Evolutionary conservation across 108 stramenopile species (phyloP), one percentile per base, ranked within the genome.

Genomic region (Fragilaria radians): DNA sequence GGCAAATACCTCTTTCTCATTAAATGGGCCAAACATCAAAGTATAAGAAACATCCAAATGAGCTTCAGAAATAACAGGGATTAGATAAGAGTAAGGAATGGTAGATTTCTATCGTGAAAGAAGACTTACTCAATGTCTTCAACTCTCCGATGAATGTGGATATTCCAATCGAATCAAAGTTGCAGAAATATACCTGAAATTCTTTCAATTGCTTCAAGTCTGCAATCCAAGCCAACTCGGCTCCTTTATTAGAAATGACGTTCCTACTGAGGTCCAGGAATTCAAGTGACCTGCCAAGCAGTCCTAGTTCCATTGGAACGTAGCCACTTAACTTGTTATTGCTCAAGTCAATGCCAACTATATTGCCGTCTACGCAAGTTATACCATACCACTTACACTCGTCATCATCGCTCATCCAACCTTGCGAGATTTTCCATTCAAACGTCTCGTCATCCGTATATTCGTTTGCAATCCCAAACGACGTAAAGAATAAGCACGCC

Each of bases 371-470:
- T 4, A 31, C 23, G 47, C 73, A 74, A 21, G 29, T 47, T 32
- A 74, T 55, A 29, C 73, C 73, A 56, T 28, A 60, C 73, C 73
- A 74, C 1, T n/a, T 29, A 27, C 73, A 74, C 46, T 74, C 68
- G 26, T 64, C 21, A 5, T 29, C 28, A 1, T 32, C 21, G 3
- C 64, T 61, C 17, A 70, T 32, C 73, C 73, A 74, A 2, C 33
- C 33, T 2, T 2, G 4, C 14, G 25, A 19, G 9, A 23, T 32
- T 19, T 34, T 57, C n/a, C 33, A 22, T 27, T 57, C 32, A 33
- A 32, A 33, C 36, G 7, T 14, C 7, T 7, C 14, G 11, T 7
- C 7, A 14, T 7, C 7, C 11, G 36, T 11, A 34, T 34, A 46
- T 21, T n/a, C 25, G 4, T 22, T 57, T 1, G n/a, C 22, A 9